Evolutionary conservation across 208 protist genomes (phyloP), one percentile per base, ranked within the genome.

Genomic region (Acanthamoeba healyi): DNA sequence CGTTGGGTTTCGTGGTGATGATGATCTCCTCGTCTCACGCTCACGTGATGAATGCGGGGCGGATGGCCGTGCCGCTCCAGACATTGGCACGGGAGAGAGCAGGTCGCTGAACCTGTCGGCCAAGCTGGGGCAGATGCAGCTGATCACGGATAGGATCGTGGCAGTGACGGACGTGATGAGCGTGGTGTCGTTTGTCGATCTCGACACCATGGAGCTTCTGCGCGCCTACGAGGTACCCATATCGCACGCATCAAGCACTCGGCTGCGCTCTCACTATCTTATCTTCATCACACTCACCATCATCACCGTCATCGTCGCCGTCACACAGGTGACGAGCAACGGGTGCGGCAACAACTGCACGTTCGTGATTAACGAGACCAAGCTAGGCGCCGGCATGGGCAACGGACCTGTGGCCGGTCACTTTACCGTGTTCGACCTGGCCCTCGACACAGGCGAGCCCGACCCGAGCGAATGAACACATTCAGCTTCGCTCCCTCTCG

Each of bases 281-380:
- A n/a, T n/a, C n/a, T n/a, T n/a, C n/a, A n/a, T n/a, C n/a, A n/a
- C n/a, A n/a, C n/a, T n/a, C n/a, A n/a, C n/a, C n/a, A 15, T 54
- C 49, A 15, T 19, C 10, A 15, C 10, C 49, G 6, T 54, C 49
- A 19, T 6, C 10, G 49, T 54, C 10, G 49, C 10, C 10, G 15
- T 15, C 10, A 54, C 49, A 15, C 70, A 79, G 70, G 70, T 79
- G 38, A 79, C 70, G 38, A 5, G 12, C 12, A 44, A 19, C 7
- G 70, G 70, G 36, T 10, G 7, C 42, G 70, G 70, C 70, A 79
- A 79, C 70, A 79, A 79, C 38, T 79, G 70, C 70, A 79, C 70
- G 38, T 79, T 79, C 70, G n/a, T 79, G 15, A 79, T 79, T 32
- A 79, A 79, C 70, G 70, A 44, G 36, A 44, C 34, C 29, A 79